A percentile compares a stretch with the other conserved stretches of the same genome.
Evolutionary conservation across 2,329 filamentous ascomycete species (phyloP).

Genomic region (Cryphonectria radicalis): DNA sequence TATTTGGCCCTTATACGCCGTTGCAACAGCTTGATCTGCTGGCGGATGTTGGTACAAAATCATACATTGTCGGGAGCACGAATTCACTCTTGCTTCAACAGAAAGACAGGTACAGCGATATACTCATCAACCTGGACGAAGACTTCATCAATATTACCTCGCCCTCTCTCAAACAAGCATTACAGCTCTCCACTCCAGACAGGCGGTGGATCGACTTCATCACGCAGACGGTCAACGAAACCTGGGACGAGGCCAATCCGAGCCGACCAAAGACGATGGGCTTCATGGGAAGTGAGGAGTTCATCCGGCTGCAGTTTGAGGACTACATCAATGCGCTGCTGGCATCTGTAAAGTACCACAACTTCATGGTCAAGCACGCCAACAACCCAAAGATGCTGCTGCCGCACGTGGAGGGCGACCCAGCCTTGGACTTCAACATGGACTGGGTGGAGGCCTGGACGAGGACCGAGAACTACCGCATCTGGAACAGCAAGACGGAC

Average conservation of each 20-base stretch:
- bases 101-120: conserved; percentile 93
- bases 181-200: conserved; percentile 82
- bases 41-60: conserved; percentile 92
- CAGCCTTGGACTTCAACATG: conserved; percentile 77
- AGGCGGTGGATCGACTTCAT: conserved; percentile 96
- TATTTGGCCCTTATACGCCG: conserved; percentile 96
- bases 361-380: conserved; percentile 59
- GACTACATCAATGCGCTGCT: conserved; percentile 91
- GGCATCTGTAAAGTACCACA: conserved; percentile 87
- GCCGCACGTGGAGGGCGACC: conserved; percentile 77
- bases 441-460: conserved; percentile 91
- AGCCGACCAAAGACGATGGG: conserved; percentile 90
- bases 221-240: conserved; percentile 90
- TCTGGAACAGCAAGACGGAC: conserved; percentile 83
- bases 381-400: conserved; percentile 65
- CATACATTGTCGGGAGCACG: conserved; percentile 95
- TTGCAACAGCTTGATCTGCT: conserved; percentile 93
- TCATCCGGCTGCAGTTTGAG: conserved; percentile 95
- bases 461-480: conserved; percentile 85
- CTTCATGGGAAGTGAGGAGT: conserved; percentile 94
- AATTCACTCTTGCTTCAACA: conserved; percentile 94
- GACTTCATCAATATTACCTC: conserved; percentile 84
- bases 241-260: conserved; percentile 93
- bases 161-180: conserved; percentile 72
- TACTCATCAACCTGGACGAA: conserved; percentile 94